Conservation (phyloP, 192 early-diverging fungal genomes). For the Backusella macrospora region DNA sequence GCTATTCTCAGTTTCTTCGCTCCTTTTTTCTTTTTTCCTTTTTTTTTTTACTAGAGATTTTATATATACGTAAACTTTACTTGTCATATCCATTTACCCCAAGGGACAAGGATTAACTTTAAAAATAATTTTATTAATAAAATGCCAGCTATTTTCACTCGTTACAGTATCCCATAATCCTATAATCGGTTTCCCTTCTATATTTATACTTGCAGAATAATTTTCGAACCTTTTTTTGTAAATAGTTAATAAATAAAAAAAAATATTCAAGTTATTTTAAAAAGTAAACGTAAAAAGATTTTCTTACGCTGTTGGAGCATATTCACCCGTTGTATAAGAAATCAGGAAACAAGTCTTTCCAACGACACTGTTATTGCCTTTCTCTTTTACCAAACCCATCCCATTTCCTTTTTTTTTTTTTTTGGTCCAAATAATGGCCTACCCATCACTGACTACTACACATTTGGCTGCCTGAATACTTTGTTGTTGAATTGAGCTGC, state of each 20-base stretch:
- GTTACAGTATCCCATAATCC: conserved; percentile 90
- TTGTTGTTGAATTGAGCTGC: conserved; percentile 3
- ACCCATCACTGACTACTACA: conserved; percentile 40
- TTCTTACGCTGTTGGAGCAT: conserved; percentile 96
- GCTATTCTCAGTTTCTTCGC: no score
- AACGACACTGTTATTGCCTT: conserved; percentile 66
- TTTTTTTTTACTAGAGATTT: no score
- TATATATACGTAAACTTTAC: no score
- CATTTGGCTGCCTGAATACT: conserved; percentile 37
- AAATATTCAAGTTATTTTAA: background rate
- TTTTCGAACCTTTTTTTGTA: conserved; percentile 69
- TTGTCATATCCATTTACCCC: no score
- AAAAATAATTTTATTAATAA: no score
- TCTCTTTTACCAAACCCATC: conserved; percentile 1
- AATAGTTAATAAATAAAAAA: background rate
- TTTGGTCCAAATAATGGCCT: background rate
- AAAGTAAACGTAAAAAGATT: background rate
- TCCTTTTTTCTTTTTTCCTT: no score
- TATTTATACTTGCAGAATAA: conserved; percentile 94
- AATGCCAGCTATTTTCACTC: no score
- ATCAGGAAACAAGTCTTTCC: conserved; percentile 97
- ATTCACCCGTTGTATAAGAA: conserved; percentile 98
- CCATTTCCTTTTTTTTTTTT: background rate
- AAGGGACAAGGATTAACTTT: no score
- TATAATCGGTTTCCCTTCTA: conserved; percentile 92